phyloP scores from a whole-genome alignment of 768 basidiomycete genomes.

The Rossbeevera mucosa region DNA sequence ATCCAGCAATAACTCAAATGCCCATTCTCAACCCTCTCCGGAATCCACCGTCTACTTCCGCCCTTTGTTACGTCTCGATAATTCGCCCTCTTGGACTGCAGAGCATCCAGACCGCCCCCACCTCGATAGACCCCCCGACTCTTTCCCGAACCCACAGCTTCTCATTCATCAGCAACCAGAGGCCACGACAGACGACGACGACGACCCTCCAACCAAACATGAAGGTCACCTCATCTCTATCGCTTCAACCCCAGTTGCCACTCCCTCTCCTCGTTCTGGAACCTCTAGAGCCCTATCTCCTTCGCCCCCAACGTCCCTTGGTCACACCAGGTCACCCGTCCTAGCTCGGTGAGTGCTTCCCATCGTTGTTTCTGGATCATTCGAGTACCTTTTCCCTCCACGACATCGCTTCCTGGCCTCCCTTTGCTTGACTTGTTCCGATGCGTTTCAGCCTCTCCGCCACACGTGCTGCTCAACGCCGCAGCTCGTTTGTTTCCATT shows the following conservation, averaged over 20 bases:
- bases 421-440: not conserved
- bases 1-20: slow-evolving; percentile 26
- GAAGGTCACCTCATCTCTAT: slow-evolving; percentile 22
- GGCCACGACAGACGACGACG: slow-evolving; percentile 18
- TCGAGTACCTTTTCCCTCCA: not conserved
- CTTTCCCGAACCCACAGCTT: slow-evolving; percentile 8
- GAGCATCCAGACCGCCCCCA: slow-evolving; percentile 8
- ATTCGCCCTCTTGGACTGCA: slow-evolving; percentile 22
- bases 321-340: slow-evolving; percentile 31
- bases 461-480: slow-evolving; percentile 19
- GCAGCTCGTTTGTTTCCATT: not conserved
- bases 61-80: slow-evolving; percentile 31
- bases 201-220: slow-evolving; percentile 24
- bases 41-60: slow-evolving; percentile 22
- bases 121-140: slow-evolving; percentile 9
- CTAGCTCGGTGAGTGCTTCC: slow-evolving; percentile 25
- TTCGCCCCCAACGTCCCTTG: slow-evolving; percentile 12
- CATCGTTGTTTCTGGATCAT: slow-evolving; percentile 5
- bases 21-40: slow-evolving; percentile 14
- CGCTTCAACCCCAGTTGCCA: slow-evolving; percentile 6
- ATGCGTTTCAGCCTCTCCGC: slow-evolving; percentile 12
- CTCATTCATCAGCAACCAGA: slow-evolving; percentile 7
- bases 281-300: slow-evolving; percentile 10
- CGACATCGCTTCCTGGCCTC: slow-evolving; percentile 15
- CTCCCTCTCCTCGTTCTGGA: slow-evolving; percentile 14